These are phyloP conservation scores for Blastocystis sp. DNA, from an alignment of 352 stramenopile genomes.

Conservation along the genomic window DNA sequence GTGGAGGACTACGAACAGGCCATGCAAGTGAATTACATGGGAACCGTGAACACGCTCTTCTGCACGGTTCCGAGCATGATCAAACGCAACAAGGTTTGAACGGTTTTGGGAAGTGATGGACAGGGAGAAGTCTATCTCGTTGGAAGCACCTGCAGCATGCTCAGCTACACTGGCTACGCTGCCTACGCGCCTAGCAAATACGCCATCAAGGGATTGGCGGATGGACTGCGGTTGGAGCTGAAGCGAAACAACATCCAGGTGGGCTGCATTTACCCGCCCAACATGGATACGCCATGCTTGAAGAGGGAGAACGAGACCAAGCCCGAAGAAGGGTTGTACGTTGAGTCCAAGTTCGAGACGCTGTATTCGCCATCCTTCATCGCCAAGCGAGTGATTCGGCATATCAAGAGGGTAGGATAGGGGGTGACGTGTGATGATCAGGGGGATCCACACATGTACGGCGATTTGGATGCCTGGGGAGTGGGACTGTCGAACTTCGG, in stretches of 20 bases:
- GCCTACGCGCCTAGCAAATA: slow-evolving; percentile 64
- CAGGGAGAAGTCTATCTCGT: slow-evolving; percentile 67
- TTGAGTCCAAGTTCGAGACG: slow-evolving; percentile 38
- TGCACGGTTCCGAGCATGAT: slow-evolving; percentile 59
- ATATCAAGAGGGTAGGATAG: slow-evolving; percentile 36
- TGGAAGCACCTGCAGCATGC: slow-evolving; percentile 62
- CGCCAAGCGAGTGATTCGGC: slow-evolving; percentile 11
- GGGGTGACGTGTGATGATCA: background rate
- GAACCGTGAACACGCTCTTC: slow-evolving; percentile 59
- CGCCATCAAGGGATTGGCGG: slow-evolving; percentile 55
- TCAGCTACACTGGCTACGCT: slow-evolving; percentile 60
- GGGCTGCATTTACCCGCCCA: slow-evolving; percentile 64
- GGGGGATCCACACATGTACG: slow-evolving; percentile 53
- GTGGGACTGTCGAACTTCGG: slow-evolving; percentile 9
- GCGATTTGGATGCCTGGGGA: slow-evolving; percentile 48
- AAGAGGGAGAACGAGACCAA: slow-evolving; percentile 68
- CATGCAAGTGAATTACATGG: slow-evolving; percentile 63
- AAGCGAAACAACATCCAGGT: slow-evolving; percentile 55
- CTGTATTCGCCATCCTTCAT: slow-evolving; percentile 33
- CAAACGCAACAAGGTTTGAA: slow-evolving; percentile 5
- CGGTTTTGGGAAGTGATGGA: background rate
- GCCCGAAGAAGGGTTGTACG: slow-evolving; percentile 56
- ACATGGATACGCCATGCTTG: slow-evolving; percentile 67
- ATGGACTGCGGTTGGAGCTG: slow-evolving; percentile 53
- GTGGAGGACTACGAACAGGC: slow-evolving; percentile 43